Percentiles rank a stretch among this genome's conserved stretches.
Conservation (phyloP, 345 rosid genomes). For the Kandelia obovata region DNA sequence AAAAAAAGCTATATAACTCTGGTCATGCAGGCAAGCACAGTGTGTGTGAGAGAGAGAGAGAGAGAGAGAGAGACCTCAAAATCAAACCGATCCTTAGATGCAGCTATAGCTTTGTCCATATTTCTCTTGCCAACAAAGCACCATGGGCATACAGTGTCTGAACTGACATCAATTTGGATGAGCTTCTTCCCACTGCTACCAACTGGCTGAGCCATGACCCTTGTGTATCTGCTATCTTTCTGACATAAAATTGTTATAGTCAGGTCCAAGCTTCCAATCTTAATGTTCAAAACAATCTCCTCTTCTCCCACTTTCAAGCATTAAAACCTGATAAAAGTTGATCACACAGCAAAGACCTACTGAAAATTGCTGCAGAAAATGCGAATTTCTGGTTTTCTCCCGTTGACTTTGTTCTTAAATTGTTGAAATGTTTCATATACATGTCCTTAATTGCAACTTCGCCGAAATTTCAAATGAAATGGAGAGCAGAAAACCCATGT, state of each 20-base stretch:
- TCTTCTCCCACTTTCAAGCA: not conserved
- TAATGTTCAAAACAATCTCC: not conserved
- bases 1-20: not conserved
- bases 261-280: constrained; percentile 6
- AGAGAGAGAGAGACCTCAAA: constrained; percentile 48
- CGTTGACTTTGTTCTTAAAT: too few species aligned
- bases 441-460: too few species aligned
- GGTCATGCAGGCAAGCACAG: not conserved
- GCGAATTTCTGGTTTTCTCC: too few species aligned
- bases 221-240: constrained; percentile 27
- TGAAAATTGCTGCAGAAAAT: too few species aligned
- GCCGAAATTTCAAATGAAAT: too few species aligned
- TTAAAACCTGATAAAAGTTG: too few species aligned
- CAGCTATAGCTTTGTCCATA: constrained; percentile 73
- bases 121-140: constrained; percentile 79
- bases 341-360: too few species aligned
- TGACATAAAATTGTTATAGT: constrained; percentile 8
- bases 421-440: too few species aligned
- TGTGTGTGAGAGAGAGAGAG: not conserved
- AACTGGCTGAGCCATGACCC: constrained; percentile 50
- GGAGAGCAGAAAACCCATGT: too few species aligned
- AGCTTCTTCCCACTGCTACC: constrained; percentile 49
- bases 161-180: constrained; percentile 59
- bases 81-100: constrained; percentile 54
- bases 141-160: constrained; percentile 89